Base-by-base conservation (phyloP, 2,329 filamentous ascomycete species). In the Kalmusia sp. region DNA sequence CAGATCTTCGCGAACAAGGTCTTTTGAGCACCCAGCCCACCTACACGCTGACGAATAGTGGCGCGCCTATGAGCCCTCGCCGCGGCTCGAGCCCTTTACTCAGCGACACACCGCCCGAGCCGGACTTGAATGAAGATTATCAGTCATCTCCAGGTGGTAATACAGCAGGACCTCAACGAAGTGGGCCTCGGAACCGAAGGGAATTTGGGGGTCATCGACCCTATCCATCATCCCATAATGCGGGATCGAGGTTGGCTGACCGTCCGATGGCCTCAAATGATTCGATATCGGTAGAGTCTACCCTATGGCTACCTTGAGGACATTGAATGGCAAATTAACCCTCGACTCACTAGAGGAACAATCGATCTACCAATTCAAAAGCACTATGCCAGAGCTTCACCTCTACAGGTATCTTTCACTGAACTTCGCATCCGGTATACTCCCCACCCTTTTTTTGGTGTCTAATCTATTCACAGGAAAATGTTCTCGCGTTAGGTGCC, bases 401-500 rank as follows among this genome's bases (percentile, higher is more conserved):
- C 43, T 59, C 61, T 27, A 70, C 68, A 70, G 70, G 70, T 73
- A 72, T 55, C 54, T 59, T 46, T 24, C 30, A 58, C 43, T 35
- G 51, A 52, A 57, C 45, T 53, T 52, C 35, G 38, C 45, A 45
- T 53, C 49, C 54, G 24, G 40, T 30, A 24, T 30, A 34, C 17
- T 27, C 28, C 46, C 49, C 12, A 24, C 35, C 38, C 25, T 28
- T 41, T 21, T 31, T 40, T 28, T 47, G 24, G 39, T 30, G 22
- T 55, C 63, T 71, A 58, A 72, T 59, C 2, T 14, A 5, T 24
- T 22, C 31, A 15, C 41, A 73, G 95, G 95, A 78, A 88, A 88
- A 61, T 99, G 95, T 75, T 91, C 91, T 74, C 93, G 93, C 54
- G 88, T 89, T 6, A 80, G 78, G 41, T 99, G 95, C 76, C 88